Evolutionary conservation across 768 basidiomycete species (phyloP).

Genomic region (Ramaria sp.): DNA sequence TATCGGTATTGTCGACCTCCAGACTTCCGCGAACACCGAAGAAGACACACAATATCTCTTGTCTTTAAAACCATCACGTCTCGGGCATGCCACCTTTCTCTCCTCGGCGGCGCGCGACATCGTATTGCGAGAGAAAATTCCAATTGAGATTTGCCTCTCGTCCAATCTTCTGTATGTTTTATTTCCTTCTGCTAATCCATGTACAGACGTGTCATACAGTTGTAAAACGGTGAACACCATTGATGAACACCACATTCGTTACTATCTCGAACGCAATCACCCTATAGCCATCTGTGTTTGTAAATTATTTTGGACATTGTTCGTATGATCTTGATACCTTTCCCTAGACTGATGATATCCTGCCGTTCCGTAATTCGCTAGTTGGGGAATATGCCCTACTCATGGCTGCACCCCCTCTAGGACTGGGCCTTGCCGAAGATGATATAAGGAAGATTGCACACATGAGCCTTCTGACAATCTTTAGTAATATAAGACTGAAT

Average conservation of each 20-base stretch:
- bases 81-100: conserved; percentile 79
- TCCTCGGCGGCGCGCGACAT: conserved; percentile 43
- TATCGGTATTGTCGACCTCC: background rate
- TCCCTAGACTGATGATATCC: conserved; percentile 69
- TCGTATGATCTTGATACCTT: background rate
- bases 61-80: conserved; percentile 49
- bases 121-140: conserved; percentile 43
- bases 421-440: conserved; percentile 51
- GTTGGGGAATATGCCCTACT: conserved; percentile 72
- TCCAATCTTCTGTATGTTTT: conserved; percentile 61
- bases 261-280: conserved; percentile 48
- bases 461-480: conserved; percentile 44
- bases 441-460: conserved; percentile 47
- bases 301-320: background rate
- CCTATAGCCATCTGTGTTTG: conserved; percentile 67
- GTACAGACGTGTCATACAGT: conserved; percentile 23
- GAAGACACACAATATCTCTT: conserved; percentile 54
- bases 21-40: conserved; percentile 38
- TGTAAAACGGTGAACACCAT: conserved; percentile 57
- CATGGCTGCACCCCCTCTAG: conserved; percentile 57
- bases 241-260: conserved; percentile 61
- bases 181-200: background rate
- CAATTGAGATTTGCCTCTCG: conserved; percentile 72
- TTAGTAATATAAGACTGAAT: conserved; percentile 9
- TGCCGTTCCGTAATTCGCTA: conserved; percentile 67